Base-by-base conservation (phyloP, 1,284 basidiomycete genomes). In the Exsudoporus floridanus region DNA sequence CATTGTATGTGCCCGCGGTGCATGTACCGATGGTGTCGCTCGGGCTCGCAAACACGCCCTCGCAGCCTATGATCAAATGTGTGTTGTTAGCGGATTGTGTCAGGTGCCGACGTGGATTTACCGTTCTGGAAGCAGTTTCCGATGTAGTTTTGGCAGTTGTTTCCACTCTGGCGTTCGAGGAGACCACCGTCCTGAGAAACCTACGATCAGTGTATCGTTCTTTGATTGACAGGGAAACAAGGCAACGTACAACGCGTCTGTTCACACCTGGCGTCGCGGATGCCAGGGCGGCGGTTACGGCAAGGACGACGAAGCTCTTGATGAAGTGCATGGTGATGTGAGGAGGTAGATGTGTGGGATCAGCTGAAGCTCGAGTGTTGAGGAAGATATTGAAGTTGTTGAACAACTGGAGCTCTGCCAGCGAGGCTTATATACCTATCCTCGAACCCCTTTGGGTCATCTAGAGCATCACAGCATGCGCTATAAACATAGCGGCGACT, bases 181-280 rank as follows among this genome's bases (percentile, higher is more conserved):
- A 55, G 23, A 21, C 12, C 10, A 25, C 2, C 19, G 23, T 37
- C 8, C 41, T 45, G 13, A 30, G 18, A 38, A 37, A 2, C 16
- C 3, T 19, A 37, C 1, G 23, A 25, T 53, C 4, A 47, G 16
- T 9, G 4, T n/a, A 21, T 12, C 1, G 23, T 34, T 37, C 19
- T 27, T 38, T 14, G 3, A 18, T 33, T 13, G 27, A 14, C 31
- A 9, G 18, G 12, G n/a, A 33, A 19, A 27, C 2, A 21, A 40
- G 7, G 13, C 19, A 23, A 57, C 58, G 8, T 46, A 54, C 55
- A 23, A 9, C 16, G 3, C 35, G 35, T 54, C 16, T 42, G 37
- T 46, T 19, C 12, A 58, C 30, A 23, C 27, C 25, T 18, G 39
- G 39, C 19, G 12, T 59, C 18, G 53, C 57, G 1, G 38, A 50